Base-by-base conservation (phyloP, 129 eudicot genomes). In the Smallanthus sonchifolius region DNA sequence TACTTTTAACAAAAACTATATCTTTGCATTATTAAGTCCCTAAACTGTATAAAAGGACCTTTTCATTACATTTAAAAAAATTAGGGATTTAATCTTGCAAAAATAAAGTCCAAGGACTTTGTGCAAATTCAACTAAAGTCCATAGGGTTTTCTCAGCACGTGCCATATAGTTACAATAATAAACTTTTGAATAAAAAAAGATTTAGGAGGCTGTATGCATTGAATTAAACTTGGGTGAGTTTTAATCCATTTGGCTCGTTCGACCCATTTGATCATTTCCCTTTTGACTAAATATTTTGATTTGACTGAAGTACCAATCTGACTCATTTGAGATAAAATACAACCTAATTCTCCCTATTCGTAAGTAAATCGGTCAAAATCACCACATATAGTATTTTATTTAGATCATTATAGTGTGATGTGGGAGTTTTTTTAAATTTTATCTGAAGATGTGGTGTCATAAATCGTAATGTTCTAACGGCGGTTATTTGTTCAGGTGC, bases 401-500 rank as follows among this genome's bases (percentile, higher is more conserved):
- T 62, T 54, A 35, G 66, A 71, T 47, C 73, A 69, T 49, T 70
- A 19, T 51, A 45, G 16, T 36, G 8, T 52, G 49, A 49, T 7
- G 7, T 51, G 19, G 49, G 20, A 35, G 52, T 51, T 14, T 5
- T 40, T 57, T n/a, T 34, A 10, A 10, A 16, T 73, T 8, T 36
- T 15, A 5, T 2, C 24, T 19, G 40, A 30, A 32, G 19, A 34
- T 32, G 42, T 7, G 6, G 5, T 8, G 73, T 54, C 62, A 67
- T 56, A n/a, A n/a, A n/a, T n/a, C n/a, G n/a, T n/a, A 34, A 38
- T 67, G 56, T 52, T 72, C 45, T 48, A 30, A 56, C 14, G 15
- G 47, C 13, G 54, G 32, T 74, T 66, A 65, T 2, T 72, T 70
- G 69, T 81, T 35, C 59, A 93, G 96, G 96, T 93, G 72, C 96